Evolutionary conservation across 345 rosid genomes (phyloP), one percentile per base, ranked within the genome.

Genomic region (Populus ilicifolia): DNA sequence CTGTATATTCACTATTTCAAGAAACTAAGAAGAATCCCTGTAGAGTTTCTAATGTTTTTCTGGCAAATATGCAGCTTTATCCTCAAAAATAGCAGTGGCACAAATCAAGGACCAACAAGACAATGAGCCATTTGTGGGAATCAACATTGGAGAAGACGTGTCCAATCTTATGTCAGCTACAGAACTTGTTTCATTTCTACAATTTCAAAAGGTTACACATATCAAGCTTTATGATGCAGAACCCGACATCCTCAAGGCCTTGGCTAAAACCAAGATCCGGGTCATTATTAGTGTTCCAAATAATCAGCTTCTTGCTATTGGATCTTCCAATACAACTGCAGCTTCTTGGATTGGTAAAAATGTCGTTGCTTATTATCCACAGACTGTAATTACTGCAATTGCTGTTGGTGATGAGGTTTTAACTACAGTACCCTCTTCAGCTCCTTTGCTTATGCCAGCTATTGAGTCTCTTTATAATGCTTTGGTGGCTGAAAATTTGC

Each of bases 371-470:
- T 91, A 77, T 79, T 92, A 90, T 86, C 99, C 98, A 10, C 81
- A 89, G 50, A 94, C 97, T 18, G 71, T 89, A 21, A 92, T 93
- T 72, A 85, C 93, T 5, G 86, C 87, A 67, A 88, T 93, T 73
- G 89, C 94, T 12, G 99, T 96, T 18, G 99, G 99, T 1, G 97
- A 93, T 63, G 99, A 96, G 86, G 97, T 96, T 8, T 83, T 96
- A 41, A 96, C 98, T 20, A 90, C 98, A 8, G 83, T 96, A n/a
- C 94, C 95, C 36, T 90, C 94, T 78, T 90, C 97, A 1, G 90
- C 94, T 74, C 97, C 97, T 69, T 68, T 96, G 79, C 80, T 96
- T 20, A 67, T 93, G 54, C 94, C 97, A 17, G 99, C 99, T 1
- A 92, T 96, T 71, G 88, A 94, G 83, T 89, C 94, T 50, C 84